Evolutionary conservation across 352 stramenopile species (phyloP), one percentile per base, ranked within the genome.

Genomic region (Phytophthora macrochlamydospora): DNA sequence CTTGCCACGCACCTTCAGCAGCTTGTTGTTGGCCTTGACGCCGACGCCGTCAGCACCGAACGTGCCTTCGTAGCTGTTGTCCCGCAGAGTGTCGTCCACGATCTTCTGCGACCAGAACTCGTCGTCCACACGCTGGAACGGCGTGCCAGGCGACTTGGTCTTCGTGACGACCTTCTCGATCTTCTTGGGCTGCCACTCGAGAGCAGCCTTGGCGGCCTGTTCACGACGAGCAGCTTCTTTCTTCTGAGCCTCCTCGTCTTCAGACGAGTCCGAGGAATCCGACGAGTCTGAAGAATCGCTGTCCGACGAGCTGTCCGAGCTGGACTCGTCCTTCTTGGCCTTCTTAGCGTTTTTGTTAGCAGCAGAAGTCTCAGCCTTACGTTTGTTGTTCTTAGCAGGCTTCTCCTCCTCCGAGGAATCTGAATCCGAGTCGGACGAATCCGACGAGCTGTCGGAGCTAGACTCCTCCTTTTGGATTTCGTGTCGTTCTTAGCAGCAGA

Each of bases 51-150:
- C 71, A 30, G 74, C 79, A 44, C 97, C 97, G 76, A 99, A 99
- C 11, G 95, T 98, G 40, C 87, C 95, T 79, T 98, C 95, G 74
- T 99, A 99, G 59, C 91, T 99, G 75, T 99, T 99, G 84, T 99
- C 98, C 43, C 95, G 92, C 48, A 99, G 95, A 28, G 93, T 92
- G 52, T 98, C 91, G 59, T 98, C 81, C 32, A 78, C 73, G 56
- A 98, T 97, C 58, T 97, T 84, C 50, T 79, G 70, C 13, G 91
- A 94, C 97, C 97, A 99, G 65, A 87, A 97, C 45, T 98, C 89
- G 74, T 97, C 95, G 59, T 99, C 97, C 24, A 99, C 97, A 49
- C 98, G 94, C 82, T 98, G 87, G 82, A 99, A 99, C 14, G 97
- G 97, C 43, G 94, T 97, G 49, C 97, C 97, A 75, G 74, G 69